Evolutionary conservation across 805 yeast genomes (phyloP).

Genomic region (Teunomyces kruisii): DNA sequence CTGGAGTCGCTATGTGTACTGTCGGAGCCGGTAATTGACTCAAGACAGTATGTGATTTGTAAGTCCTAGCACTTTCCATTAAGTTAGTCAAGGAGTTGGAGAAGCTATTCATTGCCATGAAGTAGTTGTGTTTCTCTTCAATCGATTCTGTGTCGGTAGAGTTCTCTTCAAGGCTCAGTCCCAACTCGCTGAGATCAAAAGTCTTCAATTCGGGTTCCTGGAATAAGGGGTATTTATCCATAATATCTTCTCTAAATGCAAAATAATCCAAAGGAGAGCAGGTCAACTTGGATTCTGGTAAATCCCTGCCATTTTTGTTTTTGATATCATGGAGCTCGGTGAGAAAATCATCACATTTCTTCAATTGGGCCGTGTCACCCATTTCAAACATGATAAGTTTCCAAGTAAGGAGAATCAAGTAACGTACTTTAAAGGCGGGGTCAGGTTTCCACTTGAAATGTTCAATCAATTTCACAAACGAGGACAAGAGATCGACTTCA

Average conservation of each 20-base stretch:
- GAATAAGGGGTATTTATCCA: constrained; percentile 73
- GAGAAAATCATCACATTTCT: constrained; percentile 47
- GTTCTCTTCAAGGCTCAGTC: constrained; percentile 30
- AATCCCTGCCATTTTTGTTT: constrained; percentile 20
- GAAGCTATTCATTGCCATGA: constrained; percentile 41
- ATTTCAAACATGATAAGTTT: constrained; percentile 57
- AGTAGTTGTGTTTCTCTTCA: constrained; percentile 27
- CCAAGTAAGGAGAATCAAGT: constrained; percentile 52
- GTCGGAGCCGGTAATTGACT: constrained; percentile 52
- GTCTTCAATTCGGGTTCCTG: constrained; percentile 40
- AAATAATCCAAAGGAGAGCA: constrained; percentile 87
- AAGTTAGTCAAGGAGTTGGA: constrained; percentile 59
- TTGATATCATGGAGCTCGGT: constrained; percentile 38
- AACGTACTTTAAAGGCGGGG: constrained; percentile 48
- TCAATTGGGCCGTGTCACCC: constrained; percentile 51
- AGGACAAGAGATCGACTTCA: constrained; percentile 40
- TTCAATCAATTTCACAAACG: constrained; percentile 53
- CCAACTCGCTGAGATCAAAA: constrained; percentile 17
- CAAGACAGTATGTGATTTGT: constrained; percentile 42
- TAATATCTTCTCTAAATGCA: constrained; percentile 72
- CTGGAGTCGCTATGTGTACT: constrained; percentile 81
- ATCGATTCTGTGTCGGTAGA: constrained; percentile 7
- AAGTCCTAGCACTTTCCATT: constrained; percentile 57
- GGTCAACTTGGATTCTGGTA: constrained; percentile 30
- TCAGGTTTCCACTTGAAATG: constrained; percentile 61